Base-by-base conservation (phyloP, 176 grass and related monocot genomes). In the Zea luxurians region DNA sequence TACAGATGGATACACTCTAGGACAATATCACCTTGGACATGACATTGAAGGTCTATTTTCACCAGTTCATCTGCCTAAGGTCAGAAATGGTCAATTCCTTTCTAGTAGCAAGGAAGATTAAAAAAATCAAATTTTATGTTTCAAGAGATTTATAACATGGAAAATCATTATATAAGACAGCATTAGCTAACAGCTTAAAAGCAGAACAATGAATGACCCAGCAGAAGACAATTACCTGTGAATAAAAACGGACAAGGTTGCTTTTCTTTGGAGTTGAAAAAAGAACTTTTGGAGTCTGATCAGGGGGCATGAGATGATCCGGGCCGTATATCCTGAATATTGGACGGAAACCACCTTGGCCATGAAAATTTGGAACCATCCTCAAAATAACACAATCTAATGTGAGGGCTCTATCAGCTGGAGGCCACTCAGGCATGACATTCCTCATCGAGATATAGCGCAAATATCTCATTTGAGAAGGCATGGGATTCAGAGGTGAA, bases 381-480 rank as follows among this genome's bases (percentile, higher is more conserved):
- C 91, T 93, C 78, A 97, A 59, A 68, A 88, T 97, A 48, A 97
- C 46, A 71, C 83, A 91, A 57, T 97, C 87, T 82, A 97, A 75
- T 40, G 91, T 94, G 40, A 94, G 73, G 43, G 85, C 85, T 80
- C 91, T 88, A 74, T 97, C 87, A 88, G 55, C 49, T 46, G 89
- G 91, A 80, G 95, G 91, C 95, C 95, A 97, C 74, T 97, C 87
- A 34, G 76, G 87, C 70, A 85, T 84, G 83, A 87, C 91, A 90
- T 89, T 96, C 82, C 87, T 86, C 43, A 58, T 91, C 2, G 87
- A 94, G 76, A 97, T 85, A 85, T 97, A 97, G 40, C 70, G 85
- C 85, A 97, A 80, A 67, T 97, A 97, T 88, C 94, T 94, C 46
- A 94, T 78, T 71, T 97, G 94, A 82, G 94, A 97, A 54, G 94